Conservation (phyloP, 139 green algal species). For the Volvox africanus region DNA sequence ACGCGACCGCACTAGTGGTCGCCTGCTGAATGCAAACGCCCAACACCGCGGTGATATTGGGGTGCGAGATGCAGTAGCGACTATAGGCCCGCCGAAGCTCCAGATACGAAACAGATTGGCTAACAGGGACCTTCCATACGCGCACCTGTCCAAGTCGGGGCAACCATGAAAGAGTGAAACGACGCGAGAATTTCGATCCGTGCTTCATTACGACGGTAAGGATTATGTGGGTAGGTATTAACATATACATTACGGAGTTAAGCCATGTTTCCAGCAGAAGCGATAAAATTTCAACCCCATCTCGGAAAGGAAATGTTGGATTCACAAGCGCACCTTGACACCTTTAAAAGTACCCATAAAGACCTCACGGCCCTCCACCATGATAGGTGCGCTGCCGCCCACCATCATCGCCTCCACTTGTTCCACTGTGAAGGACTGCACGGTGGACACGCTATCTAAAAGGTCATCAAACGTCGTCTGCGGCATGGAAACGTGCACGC, state of each 20-base stretch:
- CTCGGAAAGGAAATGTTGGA: too few relatives aligned
- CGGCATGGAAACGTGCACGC: conserved; percentile 58
- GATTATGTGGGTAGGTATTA: too few relatives aligned
- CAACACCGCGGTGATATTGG: conserved; percentile 68
- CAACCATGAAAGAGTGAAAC: too few relatives aligned
- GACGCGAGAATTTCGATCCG: too few relatives aligned
- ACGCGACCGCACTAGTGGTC: background rate
- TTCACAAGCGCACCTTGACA: conserved; percentile 46
- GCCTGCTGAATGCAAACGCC: conserved; percentile 69
- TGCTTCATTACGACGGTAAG: too few relatives aligned
- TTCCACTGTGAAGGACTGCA: conserved; percentile 62
- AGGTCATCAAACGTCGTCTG: conserved; percentile 57
- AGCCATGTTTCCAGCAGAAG: too few relatives aligned
- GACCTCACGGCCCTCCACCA: conserved; percentile 59
- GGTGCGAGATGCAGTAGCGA: conserved; percentile 68
- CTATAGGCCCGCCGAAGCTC: conserved; percentile 66
- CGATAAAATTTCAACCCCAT: too few relatives aligned
- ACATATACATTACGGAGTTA: too few relatives aligned
- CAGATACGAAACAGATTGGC: conserved; percentile 58
- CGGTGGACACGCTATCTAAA: conserved; percentile 61
- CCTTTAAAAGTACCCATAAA: conserved; percentile 64
- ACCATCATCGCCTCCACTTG: conserved; percentile 61
- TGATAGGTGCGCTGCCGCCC: conserved; percentile 43
- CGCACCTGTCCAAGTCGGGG: conserved; percentile 15
- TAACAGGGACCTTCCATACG: conserved; percentile 62